Conservation (phyloP, 169 alveolate genomes). For the Plasmodium ovale region DNA sequence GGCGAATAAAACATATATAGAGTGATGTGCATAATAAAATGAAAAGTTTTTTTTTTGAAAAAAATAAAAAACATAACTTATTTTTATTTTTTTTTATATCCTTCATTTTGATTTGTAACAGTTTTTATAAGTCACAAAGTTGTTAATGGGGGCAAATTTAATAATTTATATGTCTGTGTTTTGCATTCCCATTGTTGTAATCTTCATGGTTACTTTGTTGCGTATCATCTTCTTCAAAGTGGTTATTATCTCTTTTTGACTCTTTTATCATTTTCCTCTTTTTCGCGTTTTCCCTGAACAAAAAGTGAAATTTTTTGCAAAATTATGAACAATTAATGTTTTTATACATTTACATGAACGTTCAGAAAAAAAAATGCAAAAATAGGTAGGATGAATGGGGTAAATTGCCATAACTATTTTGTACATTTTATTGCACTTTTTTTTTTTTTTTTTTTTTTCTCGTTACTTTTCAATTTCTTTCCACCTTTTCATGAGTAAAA, state of each 20-base stretch:
- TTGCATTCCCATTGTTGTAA: slow-evolving; percentile 42
- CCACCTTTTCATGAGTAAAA: slow-evolving; percentile 88
- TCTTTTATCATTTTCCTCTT: slow-evolving; percentile 65
- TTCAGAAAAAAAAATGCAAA: slow-evolving; percentile 15
- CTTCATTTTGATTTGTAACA: too few species aligned
- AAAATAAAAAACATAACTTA: too few species aligned
- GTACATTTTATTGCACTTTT: too few species aligned
- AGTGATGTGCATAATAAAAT: too few species aligned
- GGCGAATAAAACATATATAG: too few species aligned
- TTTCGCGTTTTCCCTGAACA: slow-evolving; percentile 73
- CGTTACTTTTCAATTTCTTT: slow-evolving; percentile 78
- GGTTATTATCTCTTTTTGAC: slow-evolving; percentile 7
- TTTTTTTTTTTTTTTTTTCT: slow-evolving; percentile 27
- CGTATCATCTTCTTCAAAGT: slow-evolving; percentile 22
- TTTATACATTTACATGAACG: slow-evolving; percentile 27
- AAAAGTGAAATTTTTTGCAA: slow-evolving; percentile 10
- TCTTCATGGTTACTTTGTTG: slow-evolving; percentile 23
- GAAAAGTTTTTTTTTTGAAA: too few species aligned
- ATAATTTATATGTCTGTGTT: slow-evolving; percentile 19
- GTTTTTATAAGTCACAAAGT: too few species aligned
- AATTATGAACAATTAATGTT: slow-evolving; percentile 24
- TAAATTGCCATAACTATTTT: too few species aligned
- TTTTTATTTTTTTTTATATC: too few species aligned
- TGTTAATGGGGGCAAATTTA: slow-evolving; percentile 10
- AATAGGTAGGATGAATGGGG: too few species aligned